Percentiles rank a stretch among this genome's conserved stretches.
phyloP scores from a whole-genome alignment of 345 rosid genomes.

The Eucalyptus rudis region DNA sequence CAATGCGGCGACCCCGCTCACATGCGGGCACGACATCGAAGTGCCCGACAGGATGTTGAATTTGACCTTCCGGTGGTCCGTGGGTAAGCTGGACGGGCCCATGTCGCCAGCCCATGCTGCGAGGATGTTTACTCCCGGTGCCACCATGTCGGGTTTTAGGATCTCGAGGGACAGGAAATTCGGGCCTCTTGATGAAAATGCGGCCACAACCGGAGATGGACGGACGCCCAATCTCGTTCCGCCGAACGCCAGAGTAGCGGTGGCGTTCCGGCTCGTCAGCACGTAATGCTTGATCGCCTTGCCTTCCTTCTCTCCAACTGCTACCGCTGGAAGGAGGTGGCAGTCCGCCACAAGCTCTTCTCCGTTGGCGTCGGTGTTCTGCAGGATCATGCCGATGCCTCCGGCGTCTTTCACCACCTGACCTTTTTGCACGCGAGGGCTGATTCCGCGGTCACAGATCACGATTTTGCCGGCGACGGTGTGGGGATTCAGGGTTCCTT shows the following conservation, averaged over 20 bases:
- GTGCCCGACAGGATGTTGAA: constrained; percentile 88
- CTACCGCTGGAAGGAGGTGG: constrained; percentile 75
- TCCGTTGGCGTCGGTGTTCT: constrained; percentile 65
- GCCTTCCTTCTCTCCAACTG: constrained; percentile 79
- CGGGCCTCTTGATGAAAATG: constrained; percentile 71
- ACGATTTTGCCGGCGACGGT: constrained; percentile 56
- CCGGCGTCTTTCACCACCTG: constrained; percentile 55
- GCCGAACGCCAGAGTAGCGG: constrained; percentile 31
- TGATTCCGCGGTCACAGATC: constrained; percentile 59
- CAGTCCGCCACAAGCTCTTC: constrained; percentile 89
- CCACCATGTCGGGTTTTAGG: constrained; percentile 57
- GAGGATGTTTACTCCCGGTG: constrained; percentile 71
- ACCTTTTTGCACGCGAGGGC: constrained; percentile 56
- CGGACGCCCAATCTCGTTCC: constrained; percentile 48
- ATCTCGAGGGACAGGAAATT: constrained; percentile 46
- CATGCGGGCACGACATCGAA: constrained; percentile 97
- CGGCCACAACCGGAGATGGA: constrained; percentile 69
- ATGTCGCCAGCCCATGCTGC: constrained; percentile 64
- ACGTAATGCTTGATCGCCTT: constrained; percentile 51
- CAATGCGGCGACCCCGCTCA: constrained; percentile 85
- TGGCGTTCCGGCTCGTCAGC: constrained; percentile 16
- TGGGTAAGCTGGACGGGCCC: constrained; percentile 69
- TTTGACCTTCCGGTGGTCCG: constrained; percentile 52
- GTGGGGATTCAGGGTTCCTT: constrained; percentile 36
- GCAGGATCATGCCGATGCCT: constrained; percentile 54